Evolutionary conservation across 805 yeast genomes (phyloP).

Genomic region (Metschnikowia lochheadii): DNA sequence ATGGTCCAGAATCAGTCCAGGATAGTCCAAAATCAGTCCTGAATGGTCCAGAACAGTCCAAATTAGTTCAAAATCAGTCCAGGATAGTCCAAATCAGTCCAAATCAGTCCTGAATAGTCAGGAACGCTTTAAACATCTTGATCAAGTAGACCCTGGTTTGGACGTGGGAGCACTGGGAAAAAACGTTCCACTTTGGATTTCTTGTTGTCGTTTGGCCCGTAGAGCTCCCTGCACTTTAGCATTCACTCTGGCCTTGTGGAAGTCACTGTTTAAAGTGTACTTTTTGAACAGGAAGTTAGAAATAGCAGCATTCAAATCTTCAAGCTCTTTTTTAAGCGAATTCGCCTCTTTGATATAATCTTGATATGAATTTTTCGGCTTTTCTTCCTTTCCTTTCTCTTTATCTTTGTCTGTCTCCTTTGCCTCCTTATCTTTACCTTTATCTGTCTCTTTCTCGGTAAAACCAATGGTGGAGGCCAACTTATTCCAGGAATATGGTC

Average conservation of each 20-base stretch:
- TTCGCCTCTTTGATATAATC: conserved; percentile 18
- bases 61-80: no score
- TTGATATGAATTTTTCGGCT: conserved; percentile 13
- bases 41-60: no score
- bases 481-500: conserved; percentile 35
- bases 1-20: no score
- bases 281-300: conserved; percentile 32
- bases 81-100: no score
- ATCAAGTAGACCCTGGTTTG: neutral
- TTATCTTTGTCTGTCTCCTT: conserved; percentile 16
- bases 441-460: conserved; percentile 19
- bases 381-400: conserved; percentile 12
- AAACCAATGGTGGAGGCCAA: conserved; percentile 19
- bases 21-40: no score
- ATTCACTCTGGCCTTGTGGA: conserved; percentile 40
- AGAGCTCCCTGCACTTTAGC: conserved; percentile 30
- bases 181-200: conserved; percentile 31
- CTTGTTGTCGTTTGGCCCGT: conserved; percentile 22
- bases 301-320: conserved; percentile 19
- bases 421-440: conserved; percentile 18
- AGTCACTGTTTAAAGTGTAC: conserved; percentile 37
- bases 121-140: neutral
- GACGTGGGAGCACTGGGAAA: conserved; percentile 31
- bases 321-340: conserved; percentile 15
- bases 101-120: no score